A percentile compares a stretch with the other conserved stretches of the same genome.
Evolutionary conservation across 1,284 basidiomycete species (phyloP).

Genomic region (Trichosporon sp.): DNA sequence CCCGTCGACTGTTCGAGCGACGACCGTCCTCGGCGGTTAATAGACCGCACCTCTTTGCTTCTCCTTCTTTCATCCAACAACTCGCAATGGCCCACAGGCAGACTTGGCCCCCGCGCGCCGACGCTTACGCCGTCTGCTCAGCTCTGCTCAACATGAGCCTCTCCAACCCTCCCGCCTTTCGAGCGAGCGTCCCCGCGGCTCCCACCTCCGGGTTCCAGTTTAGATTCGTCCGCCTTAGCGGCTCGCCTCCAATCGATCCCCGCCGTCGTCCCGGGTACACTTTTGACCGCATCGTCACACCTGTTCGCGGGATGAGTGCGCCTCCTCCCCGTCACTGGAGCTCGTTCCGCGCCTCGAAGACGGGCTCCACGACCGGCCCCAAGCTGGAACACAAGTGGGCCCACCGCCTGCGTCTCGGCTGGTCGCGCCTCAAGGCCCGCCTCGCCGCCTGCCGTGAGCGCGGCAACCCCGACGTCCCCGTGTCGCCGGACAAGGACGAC

Average conservation of each 20-base stretch:
- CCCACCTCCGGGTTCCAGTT: background rate
- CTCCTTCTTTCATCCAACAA: background rate
- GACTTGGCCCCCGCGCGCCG: background rate
- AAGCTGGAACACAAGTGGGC: background rate
- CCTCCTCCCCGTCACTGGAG: background rate
- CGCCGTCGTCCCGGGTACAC: background rate
- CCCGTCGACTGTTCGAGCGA: too few species aligned
- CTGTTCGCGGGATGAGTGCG: background rate
- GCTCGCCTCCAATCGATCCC: background rate
- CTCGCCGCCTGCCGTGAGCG: background rate
- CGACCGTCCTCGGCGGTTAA: background rate
- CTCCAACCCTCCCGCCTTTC: background rate
- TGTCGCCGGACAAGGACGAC: background rate
- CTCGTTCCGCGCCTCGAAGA: background rate
- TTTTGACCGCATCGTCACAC: background rate
- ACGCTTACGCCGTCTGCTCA: background rate
- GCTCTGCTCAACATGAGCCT: background rate
- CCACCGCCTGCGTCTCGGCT: background rate
- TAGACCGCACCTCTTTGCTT: background rate
- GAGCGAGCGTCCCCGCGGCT: background rate
- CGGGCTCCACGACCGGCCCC: background rate
- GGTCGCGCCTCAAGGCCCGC: background rate
- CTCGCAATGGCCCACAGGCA: background rate
- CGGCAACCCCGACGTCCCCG: background rate
- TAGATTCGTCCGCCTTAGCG: background rate